A percentile compares a stretch with the other conserved stretches of the same genome.
Conservation (phyloP, 2,329 filamentous ascomycete species). For the Alternaria sp. region DNA sequence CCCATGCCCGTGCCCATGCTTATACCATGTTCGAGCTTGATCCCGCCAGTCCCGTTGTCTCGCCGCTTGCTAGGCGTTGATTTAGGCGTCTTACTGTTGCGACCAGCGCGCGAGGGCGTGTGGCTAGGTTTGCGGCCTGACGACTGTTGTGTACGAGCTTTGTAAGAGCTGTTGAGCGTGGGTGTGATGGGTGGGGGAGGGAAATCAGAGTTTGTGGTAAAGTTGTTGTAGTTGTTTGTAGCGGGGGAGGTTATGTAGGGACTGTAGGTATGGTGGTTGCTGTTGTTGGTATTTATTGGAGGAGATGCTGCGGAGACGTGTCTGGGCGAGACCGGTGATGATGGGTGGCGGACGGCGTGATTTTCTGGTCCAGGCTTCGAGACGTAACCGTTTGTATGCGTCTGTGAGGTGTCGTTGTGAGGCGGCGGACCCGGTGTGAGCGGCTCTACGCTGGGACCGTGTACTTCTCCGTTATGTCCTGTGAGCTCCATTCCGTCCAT, state of each 20-base stretch:
- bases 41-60: slow-evolving; percentile 30
- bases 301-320: slow-evolving; percentile 22
- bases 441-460: slow-evolving; percentile 36
- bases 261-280: slow-evolving; percentile 16
- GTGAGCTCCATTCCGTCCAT: slow-evolving; percentile 27
- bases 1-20: slow-evolving; percentile 24
- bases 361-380: slow-evolving; percentile 14
- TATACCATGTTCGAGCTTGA: slow-evolving; percentile 37
- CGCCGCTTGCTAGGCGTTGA: slow-evolving; percentile 30
- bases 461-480: slow-evolving; percentile 18
- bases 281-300: slow-evolving; percentile 19
- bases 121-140: slow-evolving; percentile 32
- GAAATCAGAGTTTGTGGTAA: slow-evolving; percentile 35
- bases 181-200: slow-evolving; percentile 30
- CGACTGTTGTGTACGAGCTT: slow-evolving; percentile 14
- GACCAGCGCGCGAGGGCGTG: slow-evolving; percentile 28
- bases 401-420: slow-evolving; percentile 14
- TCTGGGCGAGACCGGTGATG: slow-evolving; percentile 32
- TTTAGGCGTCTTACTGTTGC: slow-evolving; percentile 41
- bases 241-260: slow-evolving; percentile 21
- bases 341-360: slow-evolving; percentile 25
- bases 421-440: slow-evolving; percentile 36
- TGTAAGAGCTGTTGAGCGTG: slow-evolving; percentile 12
- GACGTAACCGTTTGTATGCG: slow-evolving; percentile 23
- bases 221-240: slow-evolving; percentile 31